Base-by-base conservation (phyloP, 1,284 basidiomycete species). In the Ceratobasidium sp. region DNA sequence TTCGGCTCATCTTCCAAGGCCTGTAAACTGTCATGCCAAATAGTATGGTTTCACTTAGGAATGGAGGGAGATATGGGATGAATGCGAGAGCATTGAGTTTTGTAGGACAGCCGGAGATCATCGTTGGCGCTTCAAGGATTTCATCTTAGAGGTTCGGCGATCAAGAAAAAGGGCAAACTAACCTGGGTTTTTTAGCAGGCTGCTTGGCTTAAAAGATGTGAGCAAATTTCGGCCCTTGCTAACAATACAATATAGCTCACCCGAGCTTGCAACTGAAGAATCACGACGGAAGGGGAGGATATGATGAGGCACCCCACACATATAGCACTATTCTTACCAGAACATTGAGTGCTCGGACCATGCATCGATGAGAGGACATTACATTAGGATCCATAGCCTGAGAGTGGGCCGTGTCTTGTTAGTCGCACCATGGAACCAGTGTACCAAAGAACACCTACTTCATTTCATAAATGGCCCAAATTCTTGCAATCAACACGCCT, bases 81-180 rank as follows among this genome's bases (percentile, higher is more conserved):
- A 62, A 62, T 30, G 60, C 45, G 26, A 62, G 45, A 16, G 60
- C 5, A 48, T 50, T 62, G 45, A 62, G 60, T n/a, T 48, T 62
- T 2, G 45, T 48, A 23, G 60, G 60, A 16, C 45, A 62, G 23
- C 60, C 60, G 2, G 60, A 62, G 18, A 62, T 62, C 2, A 50
- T 4, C 3, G 36, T 30, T 14, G 45, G 60, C 4, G 60, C 60
- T 62, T n/a, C 10, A n/a, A n/a, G 8, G 6, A 6, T 16, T 18
- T 1, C 23, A n/a, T 16, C 1, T 34, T 12, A 32, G 6, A 23
- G 41, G 41, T 1, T 30, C 14, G 28, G 5, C 6, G 43, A 2
- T 9, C n/a, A 4, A 28, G 3, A 16, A 18, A 5, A n/a, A n/a
- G 28, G 1, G 18, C 14, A 5, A 12, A 41, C 21, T 30, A 32